Conservation (phyloP, 345 rosid species). For the Nephelium lappaceum region DNA sequence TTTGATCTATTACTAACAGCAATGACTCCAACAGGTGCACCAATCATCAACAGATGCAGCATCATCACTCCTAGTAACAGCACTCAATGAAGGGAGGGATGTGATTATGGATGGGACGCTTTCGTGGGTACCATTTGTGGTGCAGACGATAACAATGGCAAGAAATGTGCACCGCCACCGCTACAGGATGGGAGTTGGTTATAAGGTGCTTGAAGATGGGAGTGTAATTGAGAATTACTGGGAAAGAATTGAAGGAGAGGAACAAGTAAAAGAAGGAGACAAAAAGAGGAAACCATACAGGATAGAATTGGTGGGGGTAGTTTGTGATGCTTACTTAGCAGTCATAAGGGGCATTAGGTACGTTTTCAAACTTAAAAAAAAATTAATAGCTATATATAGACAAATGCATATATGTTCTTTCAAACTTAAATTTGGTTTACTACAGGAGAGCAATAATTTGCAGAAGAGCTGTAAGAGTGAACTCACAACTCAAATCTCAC, state of each 20-base stretch:
- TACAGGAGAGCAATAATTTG: constrained; percentile 92
- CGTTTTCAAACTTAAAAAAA: neutral
- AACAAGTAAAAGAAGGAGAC: constrained; percentile 48
- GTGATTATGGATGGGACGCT: constrained; percentile 97
- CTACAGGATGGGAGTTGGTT: constrained; percentile 89
- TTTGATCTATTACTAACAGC: neutral
- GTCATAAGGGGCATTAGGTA: constrained; percentile 95
- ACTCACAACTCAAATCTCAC: constrained; percentile 87
- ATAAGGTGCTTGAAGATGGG: constrained; percentile 64
- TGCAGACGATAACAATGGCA: constrained; percentile 88
- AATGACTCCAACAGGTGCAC: constrained; percentile 64
- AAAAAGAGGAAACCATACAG: constrained; percentile 78
- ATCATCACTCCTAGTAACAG: constrained; percentile 87
- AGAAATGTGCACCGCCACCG: constrained; percentile 80
- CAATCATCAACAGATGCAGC: constrained; percentile 97
- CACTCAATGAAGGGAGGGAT: constrained; percentile 88
- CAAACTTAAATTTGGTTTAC: neutral
- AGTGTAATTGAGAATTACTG: constrained; percentile 76
- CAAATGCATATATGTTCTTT: too few species aligned
- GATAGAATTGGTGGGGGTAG: constrained; percentile 92
- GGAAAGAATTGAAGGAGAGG: constrained; percentile 68
- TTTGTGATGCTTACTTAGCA: constrained; percentile 92
- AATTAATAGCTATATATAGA: neutral
- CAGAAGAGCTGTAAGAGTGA: constrained; percentile 87
- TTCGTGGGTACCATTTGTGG: constrained; percentile 89